A percentile compares a stretch with the other conserved stretches of the same genome.
Conservation (phyloP, 2,329 filamentous ascomycete species). For the Purpureocillium lavendulum region DNA sequence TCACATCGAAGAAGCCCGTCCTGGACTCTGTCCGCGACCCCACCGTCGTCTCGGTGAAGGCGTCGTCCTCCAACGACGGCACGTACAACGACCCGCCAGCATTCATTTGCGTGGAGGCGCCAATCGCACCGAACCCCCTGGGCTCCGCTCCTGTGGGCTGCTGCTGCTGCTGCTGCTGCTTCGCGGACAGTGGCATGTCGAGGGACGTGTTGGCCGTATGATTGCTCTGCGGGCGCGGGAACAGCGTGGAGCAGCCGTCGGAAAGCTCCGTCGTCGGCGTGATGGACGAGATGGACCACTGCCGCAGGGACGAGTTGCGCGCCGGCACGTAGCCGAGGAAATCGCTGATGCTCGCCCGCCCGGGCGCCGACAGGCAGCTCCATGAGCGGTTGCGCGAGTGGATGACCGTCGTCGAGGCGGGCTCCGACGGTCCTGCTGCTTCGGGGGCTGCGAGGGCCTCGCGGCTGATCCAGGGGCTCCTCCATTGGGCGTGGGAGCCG, state of each 20-base stretch:
- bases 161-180: not conserved
- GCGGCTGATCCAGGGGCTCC: constrained; percentile 1
- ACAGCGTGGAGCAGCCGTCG: constrained; percentile 21
- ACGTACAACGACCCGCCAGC: constrained; percentile 1
- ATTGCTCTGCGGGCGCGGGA: constrained; percentile 29
- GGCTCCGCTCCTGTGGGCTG: not conserved
- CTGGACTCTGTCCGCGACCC: not conserved
- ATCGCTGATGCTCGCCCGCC: constrained; percentile 1
- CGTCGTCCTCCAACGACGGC: constrained; percentile 1
- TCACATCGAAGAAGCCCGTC: not conserved
- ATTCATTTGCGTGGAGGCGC: too few species aligned
- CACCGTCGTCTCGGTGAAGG: not conserved
- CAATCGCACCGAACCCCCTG: too few species aligned
- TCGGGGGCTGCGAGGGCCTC: not conserved
- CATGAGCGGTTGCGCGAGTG: not conserved
- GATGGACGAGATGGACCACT: constrained; percentile 33
- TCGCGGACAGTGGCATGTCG: constrained; percentile 18
- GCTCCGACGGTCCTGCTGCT: not conserved
- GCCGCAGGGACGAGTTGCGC: constrained; percentile 14
- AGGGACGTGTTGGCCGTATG: constrained; percentile 38
- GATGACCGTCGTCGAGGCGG: not conserved
- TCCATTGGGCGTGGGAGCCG: not conserved
- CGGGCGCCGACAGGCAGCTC: constrained; percentile 2
- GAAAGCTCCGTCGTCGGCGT: constrained; percentile 27
- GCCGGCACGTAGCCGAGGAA: constrained; percentile 3